Percentiles rank a stretch among this genome's conserved stretches.
Evolutionary conservation across 2,329 filamentous ascomycete species (phyloP).

Genomic region (Scopulariopsis brevicaulis): DNA sequence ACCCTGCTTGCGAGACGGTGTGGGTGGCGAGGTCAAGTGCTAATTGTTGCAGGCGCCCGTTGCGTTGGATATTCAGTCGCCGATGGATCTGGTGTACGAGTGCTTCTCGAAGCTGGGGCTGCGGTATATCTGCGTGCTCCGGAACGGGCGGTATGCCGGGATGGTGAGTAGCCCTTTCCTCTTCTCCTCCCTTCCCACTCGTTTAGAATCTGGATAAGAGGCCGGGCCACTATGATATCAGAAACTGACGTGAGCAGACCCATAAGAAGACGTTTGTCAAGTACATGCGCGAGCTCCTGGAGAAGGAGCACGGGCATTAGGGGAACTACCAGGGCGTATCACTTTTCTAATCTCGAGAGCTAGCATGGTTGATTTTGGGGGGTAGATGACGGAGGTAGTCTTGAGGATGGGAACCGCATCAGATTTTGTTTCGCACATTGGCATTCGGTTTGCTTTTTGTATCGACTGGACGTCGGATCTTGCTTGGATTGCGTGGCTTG

Average conservation of each 20-base stretch:
- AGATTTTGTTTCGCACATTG: not conserved
- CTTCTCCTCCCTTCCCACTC: not conserved
- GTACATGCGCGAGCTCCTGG: constrained; percentile 77
- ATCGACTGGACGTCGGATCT: too few species aligned
- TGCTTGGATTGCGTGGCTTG: not conserved
- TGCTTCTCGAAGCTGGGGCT: constrained; percentile 91
- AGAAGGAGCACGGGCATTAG: constrained; percentile 22
- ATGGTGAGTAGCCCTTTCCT: constrained; percentile 48
- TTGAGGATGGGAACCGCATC: not conserved
- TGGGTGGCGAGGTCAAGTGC: not conserved
- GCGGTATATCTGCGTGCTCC: constrained; percentile 81
- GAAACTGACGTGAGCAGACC: constrained; percentile 33
- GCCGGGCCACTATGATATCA: not conserved
- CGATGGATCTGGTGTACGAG: constrained; percentile 93
- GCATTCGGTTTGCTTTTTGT: too few species aligned
- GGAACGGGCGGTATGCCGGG: constrained; percentile 76
- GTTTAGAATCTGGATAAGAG: too few species aligned
- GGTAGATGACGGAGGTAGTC: not conserved
- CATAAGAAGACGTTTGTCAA: constrained; percentile 97
- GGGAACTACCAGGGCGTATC: not conserved
- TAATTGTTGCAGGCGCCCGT: constrained; percentile 55
- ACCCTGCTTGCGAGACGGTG: not conserved
- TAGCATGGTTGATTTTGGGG: not conserved
- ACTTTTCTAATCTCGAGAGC: not conserved
- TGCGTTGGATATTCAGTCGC: constrained; percentile 74